phyloP scores from a whole-genome alignment of 1,139 yeast genomes.

The Nakaseomyces glabratus region DNA sequence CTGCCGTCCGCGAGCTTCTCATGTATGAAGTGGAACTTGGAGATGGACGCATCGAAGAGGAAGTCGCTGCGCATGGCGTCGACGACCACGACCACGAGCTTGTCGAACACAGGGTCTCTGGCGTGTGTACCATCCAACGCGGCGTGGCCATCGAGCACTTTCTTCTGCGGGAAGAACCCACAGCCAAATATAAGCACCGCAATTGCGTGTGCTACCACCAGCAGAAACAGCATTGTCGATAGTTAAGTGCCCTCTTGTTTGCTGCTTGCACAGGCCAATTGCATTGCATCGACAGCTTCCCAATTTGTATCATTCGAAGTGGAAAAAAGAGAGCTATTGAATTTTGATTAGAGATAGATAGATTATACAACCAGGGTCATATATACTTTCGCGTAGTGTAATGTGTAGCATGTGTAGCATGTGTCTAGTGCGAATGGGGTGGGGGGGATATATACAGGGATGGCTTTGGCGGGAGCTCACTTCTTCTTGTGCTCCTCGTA shows the following conservation, averaged over 20 bases:
- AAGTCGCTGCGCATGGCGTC: constrained; percentile 93
- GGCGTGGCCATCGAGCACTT: constrained; percentile 7
- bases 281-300: no score
- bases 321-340: no score
- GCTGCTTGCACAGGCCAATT: no score
- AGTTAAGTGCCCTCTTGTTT: no score
- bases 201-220: constrained; percentile 6
- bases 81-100: constrained; percentile 71
- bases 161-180: constrained; percentile 9
- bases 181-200: constrained; percentile 6
- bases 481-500: constrained; percentile 41
- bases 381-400: no score
- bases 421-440: not conserved
- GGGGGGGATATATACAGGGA: not conserved
- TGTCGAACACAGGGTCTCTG: constrained; percentile 52
- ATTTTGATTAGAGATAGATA: no score
- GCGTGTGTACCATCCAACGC: constrained; percentile 13
- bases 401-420: not conserved
- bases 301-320: no score
- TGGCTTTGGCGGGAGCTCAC: constrained; percentile 10
- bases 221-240: not conserved
- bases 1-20: constrained; percentile 51
- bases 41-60: constrained; percentile 47
- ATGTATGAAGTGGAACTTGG: constrained; percentile 63
- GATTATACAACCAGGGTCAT: no score